Percentiles rank a stretch among this genome's conserved stretches.
These are phyloP conservation scores for Aspergillus conjunctus DNA, from an alignment of 495 filamentous ascomycete genomes.

Conservation along the genomic window DNA sequence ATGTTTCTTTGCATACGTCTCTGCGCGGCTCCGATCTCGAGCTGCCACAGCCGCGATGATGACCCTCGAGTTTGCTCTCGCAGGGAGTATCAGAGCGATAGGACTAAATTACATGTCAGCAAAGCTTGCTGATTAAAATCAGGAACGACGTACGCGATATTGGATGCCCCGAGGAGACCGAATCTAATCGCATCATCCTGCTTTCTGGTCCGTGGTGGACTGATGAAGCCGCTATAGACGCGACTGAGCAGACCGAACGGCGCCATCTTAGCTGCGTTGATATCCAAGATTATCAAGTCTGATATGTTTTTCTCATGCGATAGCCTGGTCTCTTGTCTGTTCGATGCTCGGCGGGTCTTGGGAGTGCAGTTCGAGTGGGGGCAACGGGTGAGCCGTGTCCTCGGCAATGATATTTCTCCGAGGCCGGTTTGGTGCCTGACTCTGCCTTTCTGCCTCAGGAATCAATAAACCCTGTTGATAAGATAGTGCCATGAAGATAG, in stretches of 20 bases:
- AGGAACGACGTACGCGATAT: slow-evolving; percentile 26
- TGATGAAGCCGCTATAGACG: slow-evolving; percentile 25
- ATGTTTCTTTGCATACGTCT: slow-evolving; percentile 59
- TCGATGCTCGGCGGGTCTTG: too few species aligned
- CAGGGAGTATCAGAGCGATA: slow-evolving; percentile 53
- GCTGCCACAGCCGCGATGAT: slow-evolving; percentile 61
- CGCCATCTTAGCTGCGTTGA: background rate
- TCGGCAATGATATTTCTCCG: too few species aligned
- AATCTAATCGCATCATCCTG: slow-evolving; percentile 33
- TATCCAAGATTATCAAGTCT: too few species aligned
- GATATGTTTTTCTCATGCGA: too few species aligned
- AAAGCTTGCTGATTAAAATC: background rate
- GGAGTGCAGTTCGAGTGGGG: too few species aligned
- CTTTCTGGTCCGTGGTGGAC: slow-evolving; percentile 25
- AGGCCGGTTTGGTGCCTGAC: too few species aligned
- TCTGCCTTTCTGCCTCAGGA: too few species aligned
- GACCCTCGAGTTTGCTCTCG: slow-evolving; percentile 60
- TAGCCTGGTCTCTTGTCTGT: too few species aligned
- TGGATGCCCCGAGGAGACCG: slow-evolving; percentile 36
- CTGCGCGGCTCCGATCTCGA: slow-evolving; percentile 53
- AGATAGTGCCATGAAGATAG: too few species aligned
- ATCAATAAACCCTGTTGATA: too few species aligned
- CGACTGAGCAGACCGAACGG: slow-evolving; percentile 7
- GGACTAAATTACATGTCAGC: background rate
- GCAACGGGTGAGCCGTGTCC: too few species aligned